These are phyloP conservation scores for Cucurbita maxima DNA, from an alignment of 306 rosid genomes.

Conservation along the genomic window DNA sequence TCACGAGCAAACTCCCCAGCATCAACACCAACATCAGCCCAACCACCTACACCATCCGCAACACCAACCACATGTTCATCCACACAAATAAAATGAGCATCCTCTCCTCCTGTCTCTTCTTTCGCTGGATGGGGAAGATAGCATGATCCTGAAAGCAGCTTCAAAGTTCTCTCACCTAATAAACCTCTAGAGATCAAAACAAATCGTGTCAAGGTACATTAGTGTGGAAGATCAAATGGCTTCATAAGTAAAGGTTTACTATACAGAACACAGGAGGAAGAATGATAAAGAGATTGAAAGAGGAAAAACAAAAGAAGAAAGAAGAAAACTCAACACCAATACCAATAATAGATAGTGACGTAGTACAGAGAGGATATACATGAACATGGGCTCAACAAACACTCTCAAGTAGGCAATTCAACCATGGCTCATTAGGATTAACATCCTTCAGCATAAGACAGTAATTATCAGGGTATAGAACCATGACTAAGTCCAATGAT, in stretches of 20 bases:
- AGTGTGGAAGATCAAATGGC: not conserved
- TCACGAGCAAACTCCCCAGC: slow-evolving; percentile 66
- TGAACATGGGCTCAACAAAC: not conserved
- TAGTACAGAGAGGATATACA: not conserved
- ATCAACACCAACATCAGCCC: slow-evolving; percentile 90
- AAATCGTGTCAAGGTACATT: not conserved
- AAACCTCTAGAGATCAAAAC: slow-evolving; percentile 24
- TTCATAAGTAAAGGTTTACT: not conserved
- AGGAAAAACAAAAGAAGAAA: not conserved
- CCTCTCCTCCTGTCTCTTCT: slow-evolving; percentile 84
- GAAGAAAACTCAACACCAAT: not conserved
- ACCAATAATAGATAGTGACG: not conserved
- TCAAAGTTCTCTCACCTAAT: slow-evolving; percentile 33
- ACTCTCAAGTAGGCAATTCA: not conserved
- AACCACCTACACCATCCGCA: slow-evolving; percentile 95
- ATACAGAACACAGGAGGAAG: not conserved
- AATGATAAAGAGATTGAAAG: not conserved
- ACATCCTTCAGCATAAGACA: not conserved
- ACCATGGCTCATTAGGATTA: not conserved
- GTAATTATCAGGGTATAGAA: not conserved
- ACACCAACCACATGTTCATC: slow-evolving; percentile 73
- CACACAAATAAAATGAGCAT: slow-evolving; percentile 73
- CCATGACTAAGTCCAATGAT: not conserved
- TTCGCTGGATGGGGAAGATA: slow-evolving; percentile 89
- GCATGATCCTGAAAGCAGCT: slow-evolving; percentile 67